Base-by-base conservation (phyloP, 108 stramenopile species). In the Schizochytrium sp. region DNA sequence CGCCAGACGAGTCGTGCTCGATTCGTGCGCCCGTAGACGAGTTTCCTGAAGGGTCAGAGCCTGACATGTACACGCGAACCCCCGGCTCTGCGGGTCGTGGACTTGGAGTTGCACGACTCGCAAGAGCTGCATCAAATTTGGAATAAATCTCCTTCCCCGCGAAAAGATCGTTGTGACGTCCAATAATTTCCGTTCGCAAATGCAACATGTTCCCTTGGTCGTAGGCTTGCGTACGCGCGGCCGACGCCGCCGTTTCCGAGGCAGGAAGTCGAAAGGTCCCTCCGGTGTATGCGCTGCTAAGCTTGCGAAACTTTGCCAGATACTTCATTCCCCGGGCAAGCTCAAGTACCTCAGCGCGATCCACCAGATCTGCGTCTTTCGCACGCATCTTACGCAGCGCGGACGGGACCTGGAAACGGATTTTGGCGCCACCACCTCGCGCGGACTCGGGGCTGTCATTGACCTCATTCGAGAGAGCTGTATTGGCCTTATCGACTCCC, bases 251-350 rank as follows among this genome's bases (percentile, higher is more conserved):
- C 25, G 18, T 69, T 69, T 69, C 63, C 25, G 34, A 69, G 8
- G 41, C 41, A 10, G 63, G 63, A 28, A 69, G 41, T 69, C 63
- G 63, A 69, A 69, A 69, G 25, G 63, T 69, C 25, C 63, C 63
- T 8, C 25, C 63, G 14, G 63, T 23, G 25, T 83, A 83, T 12
- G 76, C 76, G 6, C 43, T 23, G 45, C 14, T 21, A 1, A 83
- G 48, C 51, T 83, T 47, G n/a, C 28, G 19, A 45, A 83, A 83
- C 76, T 83, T 83, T 55, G 19, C 25, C 10, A 83, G 51, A 5
- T 83, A 83, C 51, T 83, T 53, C 51, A 83, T 83, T 14, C 76
- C 76, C n/a, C 76, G 76, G 6, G 76, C 76, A 53, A 83, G 76
- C 4, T 83, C 76, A 16, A 83, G 48, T 14, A 83, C 76, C 4